A percentile compares a stretch with the other conserved stretches of the same genome.
Conservation (phyloP, 2,329 filamentous ascomycete genomes). For the Torrubiellomyces zombiae region DNA sequence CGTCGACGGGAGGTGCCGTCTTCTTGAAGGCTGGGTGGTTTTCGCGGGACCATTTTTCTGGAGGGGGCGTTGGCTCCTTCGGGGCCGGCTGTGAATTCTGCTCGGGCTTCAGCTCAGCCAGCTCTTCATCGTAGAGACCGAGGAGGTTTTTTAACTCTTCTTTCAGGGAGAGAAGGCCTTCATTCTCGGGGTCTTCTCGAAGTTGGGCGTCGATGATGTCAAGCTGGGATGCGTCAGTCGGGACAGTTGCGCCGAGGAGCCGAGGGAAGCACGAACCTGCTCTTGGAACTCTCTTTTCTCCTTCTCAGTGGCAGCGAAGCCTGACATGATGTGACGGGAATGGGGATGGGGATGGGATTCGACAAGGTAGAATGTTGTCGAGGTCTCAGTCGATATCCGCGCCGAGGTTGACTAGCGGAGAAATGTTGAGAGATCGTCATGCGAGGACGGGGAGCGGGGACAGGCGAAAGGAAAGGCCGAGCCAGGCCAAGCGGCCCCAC, state of each 20-base stretch:
- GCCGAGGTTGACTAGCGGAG: too few species aligned
- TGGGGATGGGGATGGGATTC: too few species aligned
- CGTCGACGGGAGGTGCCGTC: conserved; percentile 21
- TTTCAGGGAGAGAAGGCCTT: conserved; percentile 60
- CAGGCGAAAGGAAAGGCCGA: too few species aligned
- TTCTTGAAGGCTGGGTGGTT: conserved; percentile 65
- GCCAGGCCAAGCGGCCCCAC: too few species aligned
- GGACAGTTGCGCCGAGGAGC: background rate
- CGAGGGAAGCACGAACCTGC: conserved; percentile 25
- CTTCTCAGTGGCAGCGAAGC: conserved; percentile 26
- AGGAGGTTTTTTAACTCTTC: conserved; percentile 72
- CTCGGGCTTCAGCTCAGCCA: conserved; percentile 57
- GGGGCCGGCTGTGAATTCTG: conserved; percentile 27
- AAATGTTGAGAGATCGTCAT: too few species aligned
- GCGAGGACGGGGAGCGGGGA: too few species aligned
- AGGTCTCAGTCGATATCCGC: too few species aligned
- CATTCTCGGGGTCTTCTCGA: conserved; percentile 64
- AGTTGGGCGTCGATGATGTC: conserved; percentile 62
- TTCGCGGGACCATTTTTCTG: conserved; percentile 64
- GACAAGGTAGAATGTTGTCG: too few species aligned
- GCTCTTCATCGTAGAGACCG: conserved; percentile 58
- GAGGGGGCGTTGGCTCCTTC: conserved; percentile 30
- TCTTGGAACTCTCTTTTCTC: conserved; percentile 39
- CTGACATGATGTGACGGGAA: conserved; percentile 15
- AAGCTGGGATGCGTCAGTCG: conserved; percentile 34